Conservation (phyloP, 1,139 yeast species). For the Yamadazyma diospyri region DNA sequence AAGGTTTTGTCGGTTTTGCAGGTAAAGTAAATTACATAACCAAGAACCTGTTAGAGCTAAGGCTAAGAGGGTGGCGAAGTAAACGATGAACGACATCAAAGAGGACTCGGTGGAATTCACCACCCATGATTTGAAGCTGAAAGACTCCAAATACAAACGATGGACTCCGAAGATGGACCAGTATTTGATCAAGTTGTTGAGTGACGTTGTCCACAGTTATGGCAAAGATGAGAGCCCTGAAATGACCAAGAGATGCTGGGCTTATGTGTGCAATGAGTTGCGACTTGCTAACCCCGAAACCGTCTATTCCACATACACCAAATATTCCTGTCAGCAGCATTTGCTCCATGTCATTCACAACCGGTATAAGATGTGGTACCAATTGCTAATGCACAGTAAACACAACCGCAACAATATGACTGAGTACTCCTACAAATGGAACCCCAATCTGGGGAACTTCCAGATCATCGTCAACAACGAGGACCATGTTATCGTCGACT, state of each 20-base stretch:
- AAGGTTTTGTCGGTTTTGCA: too few relatives aligned
- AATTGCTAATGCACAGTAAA: conserved; percentile 29
- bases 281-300: conserved; percentile 39
- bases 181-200: conserved; percentile 28
- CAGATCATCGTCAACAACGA: conserved; percentile 28
- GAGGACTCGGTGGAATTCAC: conserved; percentile 9
- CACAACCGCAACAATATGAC: conserved; percentile 16
- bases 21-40: too few relatives aligned
- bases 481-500: conserved; percentile 27
- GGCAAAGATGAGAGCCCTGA: conserved; percentile 30
- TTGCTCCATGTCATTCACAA: conserved; percentile 35
- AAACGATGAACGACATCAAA: conserved; percentile 2
- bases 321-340: conserved; percentile 42
- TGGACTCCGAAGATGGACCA: conserved; percentile 45
- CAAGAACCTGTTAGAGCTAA: too few relatives aligned
- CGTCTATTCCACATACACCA: conserved; percentile 41
- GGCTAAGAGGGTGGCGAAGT: too few relatives aligned
- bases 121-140: conserved; percentile 32
- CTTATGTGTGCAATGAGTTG: conserved; percentile 35
- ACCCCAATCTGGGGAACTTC: conserved; percentile 34
- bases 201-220: conserved; percentile 38
- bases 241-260: conserved; percentile 39
- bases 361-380: conserved; percentile 36
- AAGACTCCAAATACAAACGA: conserved; percentile 37
- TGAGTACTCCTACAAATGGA: conserved; percentile 36